Evolutionary conservation across 148 eudicot species (phyloP), one percentile per base, ranked within the genome.

Genomic region (Rhododendron kiyosumense): DNA sequence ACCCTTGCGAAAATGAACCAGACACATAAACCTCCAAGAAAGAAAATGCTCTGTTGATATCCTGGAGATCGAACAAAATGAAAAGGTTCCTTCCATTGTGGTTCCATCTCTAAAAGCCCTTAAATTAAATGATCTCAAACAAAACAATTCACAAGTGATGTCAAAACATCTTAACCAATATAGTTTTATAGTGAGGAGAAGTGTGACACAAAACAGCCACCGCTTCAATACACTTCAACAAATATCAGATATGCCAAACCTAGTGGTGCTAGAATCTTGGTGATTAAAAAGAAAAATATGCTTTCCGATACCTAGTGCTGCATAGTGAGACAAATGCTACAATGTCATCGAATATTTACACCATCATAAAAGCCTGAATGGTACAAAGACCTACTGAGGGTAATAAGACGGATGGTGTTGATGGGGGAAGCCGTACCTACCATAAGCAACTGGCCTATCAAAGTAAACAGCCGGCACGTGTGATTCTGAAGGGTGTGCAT

Each of bases 331-430:
- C 34, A 67, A 67, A n/a, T 67, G 74, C 74, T 67, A 67, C 6
- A 0, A 67, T 14, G 7, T 38, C 9, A 12, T 73, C 77, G 1
- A 73, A 32, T 73, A 73, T 22, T 73, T 73, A 73, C 38, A 73
- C 38, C 14, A 3, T 6, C 38, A 32, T 4, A 20, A 73, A 28
- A 32, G 77, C 12, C 2, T 4, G 43, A 13, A 73, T 73, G 10
- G 8, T 73, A 73, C 77, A 73, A 73, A 18, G 36, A 73, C 30
- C 85, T 86, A 89, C 86, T 88, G 84, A 85, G 90, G 88, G 79
- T 89, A 51, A 81, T 88, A 91, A 80, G 83, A n/a, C 30, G 85
- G 90, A 86, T 75, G 92, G 81, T 88, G 59, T 36, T 91, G 89
- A 65, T 90, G 54, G 61, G 86, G 74, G 57, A 82, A 67, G 74